Base-by-base conservation (phyloP, 805 yeast species). In the Ogataea methylovora region DNA sequence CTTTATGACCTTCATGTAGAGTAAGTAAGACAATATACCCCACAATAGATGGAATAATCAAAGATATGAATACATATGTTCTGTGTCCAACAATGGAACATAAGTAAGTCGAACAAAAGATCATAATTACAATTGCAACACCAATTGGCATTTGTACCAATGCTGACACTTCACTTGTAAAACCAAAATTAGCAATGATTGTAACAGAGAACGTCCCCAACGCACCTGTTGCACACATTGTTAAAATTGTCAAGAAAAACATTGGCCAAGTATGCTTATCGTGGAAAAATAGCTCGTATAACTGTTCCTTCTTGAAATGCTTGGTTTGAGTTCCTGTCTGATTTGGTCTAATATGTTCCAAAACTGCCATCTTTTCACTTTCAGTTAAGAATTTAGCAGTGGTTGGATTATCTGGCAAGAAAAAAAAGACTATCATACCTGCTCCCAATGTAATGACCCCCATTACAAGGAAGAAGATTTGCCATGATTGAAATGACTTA, bases 391-490 rank as follows among this genome's bases (percentile, higher is more conserved):
- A 64, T 61, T 64, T 56, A 9, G 70, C 69, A 10, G 38, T 34
- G 48, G 55, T 52, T 20, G 85, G 84, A 24, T 60, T 52, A 42
- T 73, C 77, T 13, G 84, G 84, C 31, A 80, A 48, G 51, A 71
- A 72, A 34, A 72, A 41, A 28, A 54, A 52, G 38, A 75, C 61
- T 8, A 66, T 34, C 9, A 69, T 35, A 6, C 82, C 83, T 12
- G 73, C 46, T 11, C 69, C 46, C 5, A 78, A 52, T 2, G 85
- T 78, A 37, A 75, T 62, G 6, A 65, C 49, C 11, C 92, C 94
- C 27, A 73, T 67, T 21, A 79, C 60, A 31, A 82, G 56, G 49
- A 69, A 82, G 3, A 78, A 51, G 12, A 73, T 50, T 48, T 71
- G 75, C 88, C 88, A 83, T 3, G 79, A 63, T 3, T 54, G 61